Base-by-base conservation (phyloP, 1,284 basidiomycete species). In the Neotropicomus parvogracilis region DNA sequence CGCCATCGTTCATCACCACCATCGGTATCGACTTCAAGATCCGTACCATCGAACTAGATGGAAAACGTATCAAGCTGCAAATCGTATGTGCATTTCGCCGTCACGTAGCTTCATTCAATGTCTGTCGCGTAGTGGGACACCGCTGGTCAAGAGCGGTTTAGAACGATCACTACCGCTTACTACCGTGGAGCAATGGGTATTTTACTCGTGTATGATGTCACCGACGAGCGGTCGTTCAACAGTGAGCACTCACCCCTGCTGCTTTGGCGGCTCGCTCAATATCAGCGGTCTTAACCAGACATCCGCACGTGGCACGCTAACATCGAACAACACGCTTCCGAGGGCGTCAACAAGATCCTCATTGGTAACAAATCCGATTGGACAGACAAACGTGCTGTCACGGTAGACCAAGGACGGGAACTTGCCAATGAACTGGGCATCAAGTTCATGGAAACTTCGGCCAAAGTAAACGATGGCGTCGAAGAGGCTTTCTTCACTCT, bases 101-200 rank as follows among this genome's bases (percentile, higher is more conserved):
- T 19, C 29, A 35, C 41, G 33, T 43, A 49, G 39, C 40, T 24
- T 47, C 40, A 33, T 48, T 49, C 52, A 49, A 16, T 6, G 40
- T 24, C 19, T 35, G 28, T 48, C 43, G 48, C 54, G 28, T 52
- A 95, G 91, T 97, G 94, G 94, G 94, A 97, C 69, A 99, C 97
- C 52, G 97, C 97, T 41, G 95, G 97, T 34, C 97, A 99, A 76
- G 97, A 99, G 75, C 88, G 97, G 32, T 99, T 99, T 79, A 81
- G 95, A 64, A 99, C 97, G 37, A 99, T 99, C 70, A 99, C 97
- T 36, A 97, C 95, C 9, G 95, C 97, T n/a, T 99, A 99, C 73
- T 99, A 99, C 77, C 88, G 97, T 59, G 97, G 97, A 38, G 97
- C 97, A 14, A 99, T 99, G 95, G 97, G 97, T 46, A 99, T 99